Evolutionary conservation across 2,329 filamentous ascomycete species (phyloP).

Genomic region (Exophiala mesophila): DNA sequence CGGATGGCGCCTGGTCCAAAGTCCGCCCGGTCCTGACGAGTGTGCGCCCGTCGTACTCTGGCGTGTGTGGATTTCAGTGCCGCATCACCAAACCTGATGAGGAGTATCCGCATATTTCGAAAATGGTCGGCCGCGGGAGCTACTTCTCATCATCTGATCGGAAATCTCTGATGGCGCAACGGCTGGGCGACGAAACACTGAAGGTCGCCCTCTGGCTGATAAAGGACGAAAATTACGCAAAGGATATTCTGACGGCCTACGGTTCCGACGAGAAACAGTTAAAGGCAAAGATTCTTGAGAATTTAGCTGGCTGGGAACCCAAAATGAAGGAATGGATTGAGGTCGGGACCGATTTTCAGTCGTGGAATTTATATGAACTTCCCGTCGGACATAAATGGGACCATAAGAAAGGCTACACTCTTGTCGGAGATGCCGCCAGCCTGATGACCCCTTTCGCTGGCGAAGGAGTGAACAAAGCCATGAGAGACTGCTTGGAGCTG

Average conservation of each 20-base stretch:
- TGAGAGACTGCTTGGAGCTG: slow-evolving; percentile 28
- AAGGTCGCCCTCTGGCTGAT: slow-evolving; percentile 28
- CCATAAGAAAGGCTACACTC: slow-evolving; percentile 26
- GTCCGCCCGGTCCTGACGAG: slow-evolving; percentile 35
- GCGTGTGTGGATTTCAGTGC: slow-evolving; percentile 31
- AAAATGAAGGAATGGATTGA: slow-evolving; percentile 24
- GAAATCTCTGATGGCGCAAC: slow-evolving; percentile 22
- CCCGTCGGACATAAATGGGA: slow-evolving; percentile 26
- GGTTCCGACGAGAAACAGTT: slow-evolving; percentile 15
- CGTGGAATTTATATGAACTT: slow-evolving; percentile 26
- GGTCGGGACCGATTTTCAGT: slow-evolving; percentile 17
- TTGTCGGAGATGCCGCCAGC: slow-evolving; percentile 32
- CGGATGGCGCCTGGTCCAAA: slow-evolving; percentile 41
- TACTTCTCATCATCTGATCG: slow-evolving; percentile 26
- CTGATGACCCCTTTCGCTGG: slow-evolving; percentile 30
- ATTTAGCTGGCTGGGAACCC: slow-evolving; percentile 25
- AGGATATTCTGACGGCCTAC: slow-evolving; percentile 9
- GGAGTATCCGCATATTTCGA: slow-evolving; percentile 28
- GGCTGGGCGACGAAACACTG: slow-evolving; percentile 25
- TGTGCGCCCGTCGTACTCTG: slow-evolving; percentile 33
- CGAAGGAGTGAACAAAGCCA: slow-evolving; percentile 31
- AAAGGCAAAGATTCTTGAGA: slow-evolving; percentile 20
- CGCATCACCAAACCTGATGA: slow-evolving; percentile 24
- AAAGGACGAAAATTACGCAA: slow-evolving; percentile 24
- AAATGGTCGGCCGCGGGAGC: slow-evolving; percentile 25